Conservation (phyloP, 129 eudicot genomes). For the Cynara cardunculus region DNA sequence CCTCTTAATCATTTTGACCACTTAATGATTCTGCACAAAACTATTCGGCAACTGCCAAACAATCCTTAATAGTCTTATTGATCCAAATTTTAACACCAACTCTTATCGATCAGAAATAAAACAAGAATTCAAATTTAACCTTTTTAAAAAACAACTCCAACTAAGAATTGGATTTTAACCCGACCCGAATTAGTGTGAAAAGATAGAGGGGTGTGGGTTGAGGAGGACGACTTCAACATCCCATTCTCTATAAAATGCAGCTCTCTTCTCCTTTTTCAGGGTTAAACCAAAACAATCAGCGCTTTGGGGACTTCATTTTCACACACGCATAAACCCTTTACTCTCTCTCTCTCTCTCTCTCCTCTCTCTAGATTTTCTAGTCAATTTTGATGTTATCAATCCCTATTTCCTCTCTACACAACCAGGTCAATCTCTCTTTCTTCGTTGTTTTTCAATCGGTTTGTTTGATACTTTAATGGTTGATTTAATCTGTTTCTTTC, state of each 20-base stretch:
- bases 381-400: constrained; percentile 43
- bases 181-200: constrained; percentile 30
- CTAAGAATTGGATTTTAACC: neutral
- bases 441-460: constrained; percentile 3
- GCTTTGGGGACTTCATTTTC: constrained; percentile 25
- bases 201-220: neutral
- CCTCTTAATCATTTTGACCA: too few species aligned
- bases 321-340: constrained; percentile 16
- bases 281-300: constrained; percentile 37
- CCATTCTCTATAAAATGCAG: constrained; percentile 22
- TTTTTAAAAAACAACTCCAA: too few species aligned
- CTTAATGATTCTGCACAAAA: too few species aligned
- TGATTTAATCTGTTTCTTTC: constrained; percentile 9
- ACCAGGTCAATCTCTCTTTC: constrained; percentile 28
- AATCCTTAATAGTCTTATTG: too few species aligned
- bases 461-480: constrained; percentile 3
- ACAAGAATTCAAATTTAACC: too few species aligned
- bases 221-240: neutral
- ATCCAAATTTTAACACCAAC: too few species aligned
- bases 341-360: constrained; percentile 19
- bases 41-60: too few species aligned
- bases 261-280: constrained; percentile 39
- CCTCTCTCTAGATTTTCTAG: neutral
- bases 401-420: constrained; percentile 27
- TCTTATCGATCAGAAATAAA: too few species aligned